A percentile compares a stretch with the other conserved stretches of the same genome.
Evolutionary conservation across 805 yeast species (phyloP).

Genomic region (Candida michaelii): DNA sequence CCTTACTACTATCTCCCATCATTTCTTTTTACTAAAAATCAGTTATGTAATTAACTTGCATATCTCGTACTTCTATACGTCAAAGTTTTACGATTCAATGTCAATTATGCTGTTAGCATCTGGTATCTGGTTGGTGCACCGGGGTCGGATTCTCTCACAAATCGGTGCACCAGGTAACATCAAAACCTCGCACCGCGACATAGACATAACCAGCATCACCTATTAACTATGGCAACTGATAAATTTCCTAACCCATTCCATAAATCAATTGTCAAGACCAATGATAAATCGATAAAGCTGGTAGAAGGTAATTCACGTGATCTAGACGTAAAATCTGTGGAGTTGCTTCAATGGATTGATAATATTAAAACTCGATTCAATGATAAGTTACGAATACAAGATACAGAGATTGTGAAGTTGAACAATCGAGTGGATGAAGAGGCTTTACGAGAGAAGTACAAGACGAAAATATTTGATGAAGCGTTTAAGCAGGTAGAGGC

Average conservation of each 20-base stretch:
- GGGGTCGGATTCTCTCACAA: no score
- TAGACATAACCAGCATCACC: background rate
- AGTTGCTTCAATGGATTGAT: slow-evolving; percentile 32
- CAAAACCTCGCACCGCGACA: no score
- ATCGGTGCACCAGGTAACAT: no score
- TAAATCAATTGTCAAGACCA: background rate
- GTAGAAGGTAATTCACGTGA: background rate
- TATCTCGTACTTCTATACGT: background rate
- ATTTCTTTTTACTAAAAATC: background rate
- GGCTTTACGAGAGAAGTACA: slow-evolving; percentile 23
- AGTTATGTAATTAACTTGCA: background rate
- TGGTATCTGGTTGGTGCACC: no score
- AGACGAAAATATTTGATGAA: slow-evolving; percentile 15
- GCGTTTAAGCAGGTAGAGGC: background rate
- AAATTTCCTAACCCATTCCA: slow-evolving; percentile 4
- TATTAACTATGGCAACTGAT: background rate
- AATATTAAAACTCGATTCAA: slow-evolving; percentile 23
- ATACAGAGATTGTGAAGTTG: slow-evolving; percentile 17
- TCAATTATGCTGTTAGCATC: no score
- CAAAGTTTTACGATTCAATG: no score
- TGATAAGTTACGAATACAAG: slow-evolving; percentile 19
- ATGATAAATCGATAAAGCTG: background rate
- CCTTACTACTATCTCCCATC: background rate
- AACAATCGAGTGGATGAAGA: slow-evolving; percentile 16
- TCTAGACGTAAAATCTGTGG: slow-evolving; percentile 10